Evolutionary conservation across 306 rosid species (phyloP).

Genomic region (Abrus precatorius): DNA sequence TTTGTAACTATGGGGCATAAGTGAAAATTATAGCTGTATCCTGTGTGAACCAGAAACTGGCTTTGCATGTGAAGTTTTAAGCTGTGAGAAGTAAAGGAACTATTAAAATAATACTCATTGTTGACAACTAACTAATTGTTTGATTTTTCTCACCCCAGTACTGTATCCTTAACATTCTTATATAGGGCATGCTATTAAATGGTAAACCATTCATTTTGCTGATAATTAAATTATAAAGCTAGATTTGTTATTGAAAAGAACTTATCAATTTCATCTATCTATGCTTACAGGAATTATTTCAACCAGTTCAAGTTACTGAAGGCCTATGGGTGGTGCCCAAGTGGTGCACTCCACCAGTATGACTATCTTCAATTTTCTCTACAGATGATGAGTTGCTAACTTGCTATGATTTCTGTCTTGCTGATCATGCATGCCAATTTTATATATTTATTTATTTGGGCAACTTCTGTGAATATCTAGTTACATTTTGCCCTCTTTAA

Average conservation of each 20-base stretch:
- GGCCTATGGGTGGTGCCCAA: conserved; percentile 89
- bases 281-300: conserved; percentile 74
- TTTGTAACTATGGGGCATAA: conserved; percentile 1
- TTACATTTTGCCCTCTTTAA: conserved; percentile 13
- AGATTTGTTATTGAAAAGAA: conserved; percentile 31
- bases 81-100: background rate
- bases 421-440: conserved; percentile 15
- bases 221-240: conserved; percentile 30
- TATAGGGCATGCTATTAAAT: background rate
- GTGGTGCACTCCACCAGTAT: conserved; percentile 84
- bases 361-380: conserved; percentile 47
- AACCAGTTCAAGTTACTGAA: conserved; percentile 71
- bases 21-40: background rate
- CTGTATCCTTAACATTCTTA: conserved; percentile 22
- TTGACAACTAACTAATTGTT: background rate
- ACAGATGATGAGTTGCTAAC: conserved; percentile 11
- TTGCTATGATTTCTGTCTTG: conserved; percentile 9
- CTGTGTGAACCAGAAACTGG: conserved; percentile 10
- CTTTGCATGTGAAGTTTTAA: conserved; percentile 24
- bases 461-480: conserved; percentile 27
- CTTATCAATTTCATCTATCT: conserved; percentile 27
- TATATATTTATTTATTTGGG: conserved; percentile 5
- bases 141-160: conserved; percentile 4
- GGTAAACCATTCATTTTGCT: conserved; percentile 31
- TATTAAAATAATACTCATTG: conserved; percentile 1